Evolutionary conservation across 305 asterid species (phyloP).

Genomic region (Withania somnifera): DNA sequence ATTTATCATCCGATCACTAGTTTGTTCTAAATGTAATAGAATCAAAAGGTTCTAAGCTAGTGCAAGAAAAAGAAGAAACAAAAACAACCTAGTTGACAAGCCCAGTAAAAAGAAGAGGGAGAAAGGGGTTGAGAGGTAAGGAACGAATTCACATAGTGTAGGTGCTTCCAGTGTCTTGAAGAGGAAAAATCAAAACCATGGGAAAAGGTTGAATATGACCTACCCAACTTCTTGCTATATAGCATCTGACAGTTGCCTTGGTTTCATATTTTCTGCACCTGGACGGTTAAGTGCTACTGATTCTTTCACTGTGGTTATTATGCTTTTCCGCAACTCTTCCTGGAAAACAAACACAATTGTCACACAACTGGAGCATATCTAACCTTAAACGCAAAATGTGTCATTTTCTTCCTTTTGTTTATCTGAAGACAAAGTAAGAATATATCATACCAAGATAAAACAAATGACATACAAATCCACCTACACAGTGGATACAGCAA

Average conservation of each 20-base stretch:
- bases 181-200: neutral
- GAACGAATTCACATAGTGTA: neutral
- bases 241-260: slow-evolving; percentile 89
- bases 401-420: neutral
- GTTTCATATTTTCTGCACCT: slow-evolving; percentile 79
- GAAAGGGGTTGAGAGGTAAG: neutral
- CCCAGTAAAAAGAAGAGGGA: neutral
- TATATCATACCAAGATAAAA: neutral
- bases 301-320: slow-evolving; percentile 62
- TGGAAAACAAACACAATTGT: slow-evolving; percentile 11
- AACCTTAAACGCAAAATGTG: neutral
- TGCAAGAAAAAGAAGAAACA: neutral
- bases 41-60: neutral
- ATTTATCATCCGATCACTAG: neutral
- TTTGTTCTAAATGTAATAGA: neutral
- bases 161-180: neutral
- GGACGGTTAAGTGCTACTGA: slow-evolving; percentile 62
- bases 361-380: neutral
- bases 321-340: slow-evolving; percentile 59
- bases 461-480: neutral
- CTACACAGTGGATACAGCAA: neutral
- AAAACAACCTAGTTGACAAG: neutral
- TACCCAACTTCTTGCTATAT: slow-evolving; percentile 92
- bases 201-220: neutral
- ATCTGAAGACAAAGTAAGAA: neutral